Conservation (phyloP, 306 rosid species). For the Rosa lucieae region DNA sequence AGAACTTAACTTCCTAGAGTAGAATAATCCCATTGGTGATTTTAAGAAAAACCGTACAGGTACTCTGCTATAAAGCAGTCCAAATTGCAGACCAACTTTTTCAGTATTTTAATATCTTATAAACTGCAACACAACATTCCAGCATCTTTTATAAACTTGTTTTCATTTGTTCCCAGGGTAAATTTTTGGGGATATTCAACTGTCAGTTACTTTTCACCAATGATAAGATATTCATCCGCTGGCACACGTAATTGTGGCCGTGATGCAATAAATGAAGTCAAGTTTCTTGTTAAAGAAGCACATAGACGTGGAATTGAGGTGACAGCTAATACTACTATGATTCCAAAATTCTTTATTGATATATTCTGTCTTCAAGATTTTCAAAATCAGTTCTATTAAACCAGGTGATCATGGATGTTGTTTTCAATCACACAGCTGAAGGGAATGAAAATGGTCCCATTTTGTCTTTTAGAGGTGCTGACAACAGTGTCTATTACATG, state of each 20-base stretch:
- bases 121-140: background rate
- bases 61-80: background rate
- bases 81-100: background rate
- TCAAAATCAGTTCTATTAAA: constrained; percentile 29
- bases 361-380: background rate
- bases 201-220: constrained; percentile 87
- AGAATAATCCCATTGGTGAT: background rate
- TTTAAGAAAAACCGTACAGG: background rate
- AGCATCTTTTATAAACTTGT: background rate
- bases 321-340: constrained; percentile 21
- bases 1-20: background rate
- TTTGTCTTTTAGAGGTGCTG: constrained; percentile 90
- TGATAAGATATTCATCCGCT: constrained; percentile 87
- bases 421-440: constrained; percentile 99
- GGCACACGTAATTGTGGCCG: constrained; percentile 72
- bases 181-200: constrained; percentile 99
- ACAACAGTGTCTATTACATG: constrained; percentile 87
- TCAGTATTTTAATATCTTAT: background rate
- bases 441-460: constrained; percentile 94
- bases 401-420: constrained; percentile 98
- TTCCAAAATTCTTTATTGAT: constrained; percentile 8
- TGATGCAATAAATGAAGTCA: constrained; percentile 79
- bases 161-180: constrained; percentile 50
- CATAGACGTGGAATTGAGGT: constrained; percentile 99
- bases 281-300: constrained; percentile 82